Conservation (phyloP, 768 basidiomycete genomes). For the Boletus rufocinnamomeus region DNA sequence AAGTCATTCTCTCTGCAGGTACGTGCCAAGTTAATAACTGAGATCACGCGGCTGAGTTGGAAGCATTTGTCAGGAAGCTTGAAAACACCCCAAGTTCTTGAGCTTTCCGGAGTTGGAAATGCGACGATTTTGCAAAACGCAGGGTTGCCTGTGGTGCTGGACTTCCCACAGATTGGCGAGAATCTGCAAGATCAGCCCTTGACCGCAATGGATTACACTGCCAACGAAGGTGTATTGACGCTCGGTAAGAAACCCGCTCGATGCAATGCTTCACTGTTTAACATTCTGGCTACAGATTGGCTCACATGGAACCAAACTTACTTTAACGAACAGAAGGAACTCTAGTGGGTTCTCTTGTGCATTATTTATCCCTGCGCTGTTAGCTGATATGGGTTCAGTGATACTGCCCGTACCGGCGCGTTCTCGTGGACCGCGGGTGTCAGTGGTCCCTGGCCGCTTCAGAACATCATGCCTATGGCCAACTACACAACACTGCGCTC, state of each 20-base stretch:
- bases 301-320: conserved; percentile 1
- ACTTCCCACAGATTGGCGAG: conserved; percentile 1
- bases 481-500: background rate
- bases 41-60: background rate
- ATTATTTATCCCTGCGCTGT: background rate
- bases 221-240: background rate
- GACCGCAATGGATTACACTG: background rate
- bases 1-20: conserved; percentile 2
- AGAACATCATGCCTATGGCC: background rate
- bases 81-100: conserved; percentile 2
- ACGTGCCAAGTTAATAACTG: background rate
- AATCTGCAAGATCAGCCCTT: conserved; percentile 3
- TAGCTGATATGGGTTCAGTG: background rate
- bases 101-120: background rate
- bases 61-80: background rate
- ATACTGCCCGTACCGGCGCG: background rate
- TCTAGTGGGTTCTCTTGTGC: background rate
- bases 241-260: background rate
- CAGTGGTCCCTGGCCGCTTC: background rate
- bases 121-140: background rate
- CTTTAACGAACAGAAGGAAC: background rate
- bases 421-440: background rate
- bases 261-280: background rate
- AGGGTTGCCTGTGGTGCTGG: background rate
- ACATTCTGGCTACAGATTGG: background rate